Base-by-base conservation (phyloP, 352 stramenopile genomes). In the Phytopythium helicoides region DNA sequence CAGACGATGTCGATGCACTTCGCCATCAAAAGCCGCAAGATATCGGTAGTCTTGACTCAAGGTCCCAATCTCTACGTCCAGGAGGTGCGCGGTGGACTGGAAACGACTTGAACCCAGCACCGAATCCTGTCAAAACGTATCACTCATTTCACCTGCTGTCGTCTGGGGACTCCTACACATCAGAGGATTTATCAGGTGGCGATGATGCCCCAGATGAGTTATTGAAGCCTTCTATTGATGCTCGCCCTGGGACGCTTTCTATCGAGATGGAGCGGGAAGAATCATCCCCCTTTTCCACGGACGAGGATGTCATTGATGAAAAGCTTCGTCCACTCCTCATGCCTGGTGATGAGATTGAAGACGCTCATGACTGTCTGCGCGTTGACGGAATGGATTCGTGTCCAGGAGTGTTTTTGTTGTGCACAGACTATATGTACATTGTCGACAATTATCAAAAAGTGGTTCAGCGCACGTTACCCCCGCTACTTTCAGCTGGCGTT, bases 371-470 rank as follows among this genome's bases (percentile, higher is more conserved):
- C 48, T 90, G 80, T 41, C 65, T 87, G 42, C 71, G 80, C 22
- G 78, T 90, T 38, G 80, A 90, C 33, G 80, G 80, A n/a, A 86
- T 88, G 75, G 80, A 88, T 60, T 85, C 78, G 16, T 88, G 75
- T 46, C 80, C 80, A 3, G 78, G 80, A 0, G 73, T 90, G 4
- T 87, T 90, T 41, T 62, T 90, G 22, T 22, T 90, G 0, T 84
- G 77, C 61, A 87, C 70, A 34, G 68, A 85, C 34, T 68, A 88
- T 40, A 54, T 81, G 21, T 90, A 90, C 50, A 88, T 88, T 26
- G 59, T 90, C 8, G 80, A 90, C 53, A 87, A 88, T 47, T 89
- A 88, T 37, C 76, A 87, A 42, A 65, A 62, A 6, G n/a, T 76
- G 15, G 50, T 36, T 9, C 60, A 73, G 34, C 52, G 39, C 33